Evolutionary conservation across 1,139 yeast species (phyloP), one percentile per base, ranked within the genome.

Genomic region (Suhomyces guaymorum): DNA sequence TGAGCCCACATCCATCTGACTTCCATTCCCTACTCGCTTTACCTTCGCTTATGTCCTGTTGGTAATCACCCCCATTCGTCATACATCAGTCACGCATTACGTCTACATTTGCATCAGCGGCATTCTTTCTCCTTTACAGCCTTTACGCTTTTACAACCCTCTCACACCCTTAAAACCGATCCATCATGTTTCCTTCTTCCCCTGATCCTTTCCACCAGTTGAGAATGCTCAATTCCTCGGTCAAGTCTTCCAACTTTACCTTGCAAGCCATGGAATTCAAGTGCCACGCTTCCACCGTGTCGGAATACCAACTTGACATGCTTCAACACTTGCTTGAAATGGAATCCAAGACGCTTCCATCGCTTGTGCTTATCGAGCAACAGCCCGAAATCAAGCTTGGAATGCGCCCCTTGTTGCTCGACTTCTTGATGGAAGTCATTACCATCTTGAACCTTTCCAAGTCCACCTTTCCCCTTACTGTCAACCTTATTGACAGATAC

Each of bases 391-490:
- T 72, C 51, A 70, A 65, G 43, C 52, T 72, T 37, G 66, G 68
- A 33, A 72, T 72, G 78, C 54, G 78, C 34, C 77, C 77, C 4
- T 55, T 70, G 37, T 59, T 76, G 34, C 58, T 77, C 30, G 80
- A 75, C 51, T 74, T 75, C 39, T 55, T 77, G 37, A 68, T 74
- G 70, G 81, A 76, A 46, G 79, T 75, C 21, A 67, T 69, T 41
- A 70, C 68, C 46, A 71, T 71, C 51, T 59, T 75, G 35, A 61
- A 62, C 37, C 67, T 77, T 55, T 62, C 75, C 15, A 67, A 70
- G 44, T 62, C 73, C 15, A 76, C 81, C 4, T 77, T 77, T 49
- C 78, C 80, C 8, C 58, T 74, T 42, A 72, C 80, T 10, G 79
- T 75, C 25, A 72, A 72, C 44, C 53, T 76, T 37, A 66, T 76